Percentiles rank a stretch among this genome's conserved stretches.
phyloP scores from a whole-genome alignment of 2,329 filamentous ascomycete species.

The Rasamsonia emersonii region DNA sequence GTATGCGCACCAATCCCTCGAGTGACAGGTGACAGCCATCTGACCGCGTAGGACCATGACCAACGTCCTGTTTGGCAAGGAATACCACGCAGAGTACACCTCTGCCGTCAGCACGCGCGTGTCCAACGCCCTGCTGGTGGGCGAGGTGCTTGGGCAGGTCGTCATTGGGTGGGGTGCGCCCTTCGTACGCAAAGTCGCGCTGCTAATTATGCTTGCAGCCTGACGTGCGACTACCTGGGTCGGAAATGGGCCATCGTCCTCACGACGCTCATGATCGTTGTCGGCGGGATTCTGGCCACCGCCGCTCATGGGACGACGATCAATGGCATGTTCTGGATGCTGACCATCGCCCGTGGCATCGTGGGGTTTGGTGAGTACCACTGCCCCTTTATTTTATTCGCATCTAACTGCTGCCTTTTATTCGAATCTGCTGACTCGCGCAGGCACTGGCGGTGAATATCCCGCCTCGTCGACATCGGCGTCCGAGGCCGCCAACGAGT shows the following conservation, averaged over 20 bases:
- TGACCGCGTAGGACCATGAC: slow-evolving; percentile 17
- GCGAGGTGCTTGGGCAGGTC: slow-evolving; percentile 20
- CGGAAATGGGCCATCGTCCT: slow-evolving; percentile 39
- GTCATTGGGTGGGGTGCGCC: slow-evolving; percentile 15
- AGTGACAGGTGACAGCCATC: neutral
- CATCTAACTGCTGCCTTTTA: neutral
- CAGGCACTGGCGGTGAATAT: slow-evolving; percentile 39
- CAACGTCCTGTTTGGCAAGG: slow-evolving; percentile 20
- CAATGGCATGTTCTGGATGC: slow-evolving; percentile 46
- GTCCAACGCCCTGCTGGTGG: slow-evolving; percentile 20
- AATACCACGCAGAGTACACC: slow-evolving; percentile 19
- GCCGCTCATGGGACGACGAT: slow-evolving; percentile 39
- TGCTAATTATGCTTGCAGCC: slow-evolving; percentile 7
- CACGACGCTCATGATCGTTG: slow-evolving; percentile 39
- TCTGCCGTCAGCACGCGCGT: slow-evolving; percentile 20
- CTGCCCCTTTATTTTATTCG: neutral
- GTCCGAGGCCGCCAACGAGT: slow-evolving; percentile 42
- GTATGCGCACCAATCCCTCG: slow-evolving; percentile 6
- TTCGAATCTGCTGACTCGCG: neutral
- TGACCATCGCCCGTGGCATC: slow-evolving; percentile 42
- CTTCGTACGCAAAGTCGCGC: neutral
- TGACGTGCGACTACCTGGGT: slow-evolving; percentile 40
- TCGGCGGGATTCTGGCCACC: slow-evolving; percentile 39
- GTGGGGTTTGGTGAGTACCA: slow-evolving; percentile 41
- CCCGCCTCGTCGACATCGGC: slow-evolving; percentile 40